A percentile compares a stretch with the other conserved stretches of the same genome.
Evolutionary conservation across 108 stramenopile genomes (phyloP).

Genomic region (Nitzschia sp.): DNA sequence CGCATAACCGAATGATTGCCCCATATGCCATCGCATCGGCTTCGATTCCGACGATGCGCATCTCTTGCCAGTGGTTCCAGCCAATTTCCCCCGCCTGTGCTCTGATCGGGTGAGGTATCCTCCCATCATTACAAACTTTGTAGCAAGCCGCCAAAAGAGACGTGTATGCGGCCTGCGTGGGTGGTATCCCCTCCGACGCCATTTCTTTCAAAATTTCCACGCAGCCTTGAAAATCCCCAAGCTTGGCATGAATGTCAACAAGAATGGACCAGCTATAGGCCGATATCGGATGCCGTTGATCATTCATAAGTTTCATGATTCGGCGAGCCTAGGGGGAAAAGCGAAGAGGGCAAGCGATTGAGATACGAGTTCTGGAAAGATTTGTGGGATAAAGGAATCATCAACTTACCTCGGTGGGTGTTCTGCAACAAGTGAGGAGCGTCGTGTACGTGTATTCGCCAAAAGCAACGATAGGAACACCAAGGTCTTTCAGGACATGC

Average conservation of each 20-base stretch:
- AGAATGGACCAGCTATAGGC: slow-evolving; percentile 78
- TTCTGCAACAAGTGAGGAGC: slow-evolving; percentile 68
- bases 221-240: slow-evolving; percentile 80
- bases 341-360: neutral
- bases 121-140: slow-evolving; percentile 70
- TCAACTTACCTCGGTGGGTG: slow-evolving; percentile 55
- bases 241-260: slow-evolving; percentile 80
- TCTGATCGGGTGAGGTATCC: slow-evolving; percentile 69
- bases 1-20: slow-evolving; percentile 74
- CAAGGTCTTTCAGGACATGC: slow-evolving; percentile 61
- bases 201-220: slow-evolving; percentile 74
- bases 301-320: slow-evolving; percentile 67
- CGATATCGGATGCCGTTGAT: slow-evolving; percentile 58
- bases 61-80: slow-evolving; percentile 84
- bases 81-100: slow-evolving; percentile 71
- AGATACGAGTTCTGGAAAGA: neutral
- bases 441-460: slow-evolving; percentile 68
- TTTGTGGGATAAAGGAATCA: slow-evolving; percentile 8
- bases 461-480: slow-evolving; percentile 62
- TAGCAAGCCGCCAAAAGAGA: slow-evolving; percentile 83
- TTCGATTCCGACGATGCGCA: slow-evolving; percentile 73
- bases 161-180: slow-evolving; percentile 80
- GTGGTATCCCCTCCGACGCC: slow-evolving; percentile 40
- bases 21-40: slow-evolving; percentile 89
- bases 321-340: slow-evolving; percentile 55